Percentiles rank a stretch among this genome's conserved stretches.
These are phyloP conservation scores for Heliosperma pusillum DNA, from an alignment of 148 eudicot genomes.

Conservation along the genomic window DNA sequence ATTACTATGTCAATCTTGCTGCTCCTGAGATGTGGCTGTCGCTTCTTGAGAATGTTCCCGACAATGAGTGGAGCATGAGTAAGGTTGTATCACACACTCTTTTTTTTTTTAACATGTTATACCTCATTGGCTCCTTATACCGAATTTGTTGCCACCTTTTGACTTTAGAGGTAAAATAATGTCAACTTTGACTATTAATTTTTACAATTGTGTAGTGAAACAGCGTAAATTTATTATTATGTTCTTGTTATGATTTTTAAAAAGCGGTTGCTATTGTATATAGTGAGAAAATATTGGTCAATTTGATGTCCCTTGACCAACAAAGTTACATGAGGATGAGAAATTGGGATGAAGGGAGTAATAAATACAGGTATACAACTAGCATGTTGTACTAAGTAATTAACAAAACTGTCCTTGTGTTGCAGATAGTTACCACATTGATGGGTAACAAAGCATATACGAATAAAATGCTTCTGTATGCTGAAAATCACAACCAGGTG, in stretches of 20 bases:
- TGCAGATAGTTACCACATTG: conserved; percentile 76
- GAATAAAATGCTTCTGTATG: conserved; percentile 81
- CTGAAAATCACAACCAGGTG: conserved; percentile 99
- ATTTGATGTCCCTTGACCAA: not conserved
- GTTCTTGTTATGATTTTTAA: too few relatives aligned
- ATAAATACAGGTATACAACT: not conserved
- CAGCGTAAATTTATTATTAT: not conserved
- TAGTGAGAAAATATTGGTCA: not conserved
- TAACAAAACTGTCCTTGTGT: conserved; percentile 3
- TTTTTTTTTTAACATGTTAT: not conserved
- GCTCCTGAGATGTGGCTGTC: conserved; percentile 88
- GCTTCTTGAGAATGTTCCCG: conserved; percentile 71
- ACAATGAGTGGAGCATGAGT: conserved; percentile 88
- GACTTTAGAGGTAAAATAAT: not conserved
- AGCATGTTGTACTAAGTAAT: not conserved
- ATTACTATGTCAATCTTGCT: conserved; percentile 82
- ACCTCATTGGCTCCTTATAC: not conserved
- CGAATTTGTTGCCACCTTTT: not conserved
- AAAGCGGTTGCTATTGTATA: not conserved
- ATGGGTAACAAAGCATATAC: conserved; percentile 48
- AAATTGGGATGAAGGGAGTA: not conserved
- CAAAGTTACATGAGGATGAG: not conserved
- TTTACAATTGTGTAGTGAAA: not conserved
- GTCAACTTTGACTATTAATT: too few relatives aligned
- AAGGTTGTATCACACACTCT: conserved; percentile 47